Evolutionary conservation across 176 grass and related monocot species (phyloP), one percentile per base, ranked within the genome.

Genomic region (Eremochloa ophiuroides): DNA sequence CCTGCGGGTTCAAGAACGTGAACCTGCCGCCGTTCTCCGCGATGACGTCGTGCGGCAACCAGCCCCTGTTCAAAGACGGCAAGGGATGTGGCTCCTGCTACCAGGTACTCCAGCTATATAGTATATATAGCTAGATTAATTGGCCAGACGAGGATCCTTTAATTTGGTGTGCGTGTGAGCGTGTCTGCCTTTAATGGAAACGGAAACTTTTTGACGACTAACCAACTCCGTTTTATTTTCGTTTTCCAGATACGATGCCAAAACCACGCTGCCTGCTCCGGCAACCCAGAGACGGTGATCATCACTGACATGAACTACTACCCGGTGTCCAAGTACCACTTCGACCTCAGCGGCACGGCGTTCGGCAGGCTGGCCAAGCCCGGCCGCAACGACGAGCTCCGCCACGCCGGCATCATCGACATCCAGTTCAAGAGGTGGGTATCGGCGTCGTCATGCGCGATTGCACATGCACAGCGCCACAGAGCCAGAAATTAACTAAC

Each of bases 291-390:
- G 70, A 92, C 90, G 26, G 53, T 92, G 4, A 86, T 84, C 69
- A 89, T 92, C 63, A 89, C 90, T 2, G 90, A 92, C 86, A 88
- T 89, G 87, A 89, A 89, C 87, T 89, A 89, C 87, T 89, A 50
- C 78, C 79, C 83, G 0, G 88, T 89, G 0, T 16, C 88, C 72
- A 85, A 55, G 75, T 86, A 75, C 64, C 90, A 92, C 31, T 92
- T 92, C 56, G 90, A 92, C 75, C 86, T 92, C 34, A 92, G 90
- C 70, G 90, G 90, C 61, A 89, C 86, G 23, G 71, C 86, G n/a
- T 92, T 92, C 80, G 90, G 90, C 9, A 81, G 83, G 56, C 66
- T 92, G 86, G 79, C 90, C 5, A 58, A 71, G 75, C 69, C 74
- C 3, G 90, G 90, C 44, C 71, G 5, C 23, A 85, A 31, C 78